Evolutionary conservation across 306 rosid genomes (phyloP), one percentile per base, ranked within the genome.

Genomic region (Carpinus fangiana): DNA sequence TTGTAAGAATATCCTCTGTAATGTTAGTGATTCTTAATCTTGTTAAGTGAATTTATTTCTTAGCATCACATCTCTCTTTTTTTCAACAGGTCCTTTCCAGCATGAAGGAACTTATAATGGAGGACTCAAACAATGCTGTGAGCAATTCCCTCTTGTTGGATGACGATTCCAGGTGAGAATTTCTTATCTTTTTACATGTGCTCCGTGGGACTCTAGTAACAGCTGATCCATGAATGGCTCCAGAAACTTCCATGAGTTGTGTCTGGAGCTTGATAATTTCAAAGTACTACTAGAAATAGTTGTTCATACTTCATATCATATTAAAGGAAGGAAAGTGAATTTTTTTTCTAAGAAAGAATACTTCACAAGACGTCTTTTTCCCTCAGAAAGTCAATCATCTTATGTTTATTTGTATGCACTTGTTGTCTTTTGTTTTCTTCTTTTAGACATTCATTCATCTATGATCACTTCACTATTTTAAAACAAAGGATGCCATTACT

Each of bases 131-230:
- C 82, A 86, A 90, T 84, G 91, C 99, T 66, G 96, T 73, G 57
- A 92, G 97, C 83, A 96, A 90, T 86, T 93, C 99, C 82, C 91
- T 93, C 94, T 87, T 96, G 87, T 86, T 96, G 89, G 99, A 96
- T 80, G 99, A 96, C 84, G 90, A 85, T 84, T 96, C 99, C 80
- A 89, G 99, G 99, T 96, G 74, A 80, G 85, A 72, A 8, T 83
- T 38, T 65, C 71, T 66, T 28, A 60, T 23, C 26, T 34, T 2
- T 17, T 66, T 38, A 8, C 26, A 36, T 66, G 9, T 38, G 12
- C 48, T 38, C 14, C 8, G 50, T 18, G 23, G 71, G 48, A 66
- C 50, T 2, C 71, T 66, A 66, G 26, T 16, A 36, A 65, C 23
- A 36, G 12, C 36, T 16, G 71, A 65, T 36, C 50, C 7, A 8